phyloP scores from a whole-genome alignment of 2,329 filamentous ascomycete species.

The Fusarium poae region DNA sequence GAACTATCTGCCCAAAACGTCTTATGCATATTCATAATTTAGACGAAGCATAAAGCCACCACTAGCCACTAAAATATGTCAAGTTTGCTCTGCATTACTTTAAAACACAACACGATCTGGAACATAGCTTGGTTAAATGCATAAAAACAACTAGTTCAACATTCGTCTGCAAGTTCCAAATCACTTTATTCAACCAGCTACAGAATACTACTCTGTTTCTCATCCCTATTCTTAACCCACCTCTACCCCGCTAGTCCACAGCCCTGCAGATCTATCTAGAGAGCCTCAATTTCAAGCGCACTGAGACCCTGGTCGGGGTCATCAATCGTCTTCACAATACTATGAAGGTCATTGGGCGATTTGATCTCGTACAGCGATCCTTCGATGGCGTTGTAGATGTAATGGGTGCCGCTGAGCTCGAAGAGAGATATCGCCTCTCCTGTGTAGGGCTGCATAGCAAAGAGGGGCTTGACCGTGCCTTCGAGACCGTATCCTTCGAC shows the following conservation, averaged over 20 bases:
- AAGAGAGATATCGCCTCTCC: neutral
- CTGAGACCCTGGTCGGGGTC: neutral
- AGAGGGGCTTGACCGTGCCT: neutral
- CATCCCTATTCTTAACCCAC: neutral
- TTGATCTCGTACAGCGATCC: neutral
- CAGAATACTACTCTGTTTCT: neutral
- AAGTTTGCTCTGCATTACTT: too few species aligned
- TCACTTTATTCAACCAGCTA: neutral
- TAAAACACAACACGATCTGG: too few species aligned
- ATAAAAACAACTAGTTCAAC: too few species aligned
- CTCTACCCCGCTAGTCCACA: neutral
- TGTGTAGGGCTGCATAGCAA: neutral
- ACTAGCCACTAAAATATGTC: too few species aligned
- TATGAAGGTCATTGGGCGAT: rapidly evolving
- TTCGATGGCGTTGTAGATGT: neutral
- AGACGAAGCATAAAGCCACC: too few species aligned
- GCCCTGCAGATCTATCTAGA: neutral
- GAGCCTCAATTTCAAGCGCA: neutral
- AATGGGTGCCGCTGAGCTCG: neutral
- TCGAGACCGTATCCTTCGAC: neutral
- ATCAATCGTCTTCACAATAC: neutral
- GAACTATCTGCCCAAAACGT: too few species aligned
- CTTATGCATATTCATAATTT: too few species aligned
- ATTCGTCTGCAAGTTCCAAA: too few species aligned
- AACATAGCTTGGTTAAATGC: too few species aligned